Percentiles rank a stretch among this genome's conserved stretches.
Evolutionary conservation across 805 yeast species (phyloP).

Genomic region (Vanderwaltozyma polyspora): DNA sequence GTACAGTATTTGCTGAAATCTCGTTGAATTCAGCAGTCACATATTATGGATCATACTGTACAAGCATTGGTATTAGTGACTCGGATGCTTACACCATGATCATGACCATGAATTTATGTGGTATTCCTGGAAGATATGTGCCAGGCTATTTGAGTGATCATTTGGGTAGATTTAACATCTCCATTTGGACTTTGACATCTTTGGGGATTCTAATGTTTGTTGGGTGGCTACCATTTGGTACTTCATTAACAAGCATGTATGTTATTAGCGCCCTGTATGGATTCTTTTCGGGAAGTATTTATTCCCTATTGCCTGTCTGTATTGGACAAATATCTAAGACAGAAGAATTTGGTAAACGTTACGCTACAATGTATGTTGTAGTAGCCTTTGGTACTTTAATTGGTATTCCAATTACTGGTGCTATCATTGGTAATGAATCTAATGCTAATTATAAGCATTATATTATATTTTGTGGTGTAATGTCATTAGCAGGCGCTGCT

Average conservation of each 20-base stretch:
- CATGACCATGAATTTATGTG: slow-evolving; percentile 31
- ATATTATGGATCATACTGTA: slow-evolving; percentile 38
- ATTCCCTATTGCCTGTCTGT: slow-evolving; percentile 43
- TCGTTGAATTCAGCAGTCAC: slow-evolving; percentile 35
- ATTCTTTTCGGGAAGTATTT: slow-evolving; percentile 38
- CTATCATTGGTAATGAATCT: slow-evolving; percentile 31
- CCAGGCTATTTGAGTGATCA: slow-evolving; percentile 31
- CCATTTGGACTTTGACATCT: slow-evolving; percentile 26
- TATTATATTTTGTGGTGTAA: slow-evolving; percentile 26
- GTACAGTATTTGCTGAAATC: slow-evolving; percentile 35
- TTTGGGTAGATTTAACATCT: slow-evolving; percentile 41
- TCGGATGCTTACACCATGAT: slow-evolving; percentile 33
- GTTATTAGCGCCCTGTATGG: slow-evolving; percentile 39
- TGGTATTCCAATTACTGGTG: slow-evolving; percentile 38
- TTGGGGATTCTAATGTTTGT: slow-evolving; percentile 23
- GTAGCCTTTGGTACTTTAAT: slow-evolving; percentile 40
- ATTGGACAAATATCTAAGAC: slow-evolving; percentile 43
- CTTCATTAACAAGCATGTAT: slow-evolving; percentile 20
- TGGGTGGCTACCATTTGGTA: slow-evolving; percentile 28
- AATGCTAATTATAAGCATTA: slow-evolving; percentile 25
- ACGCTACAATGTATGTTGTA: slow-evolving; percentile 44
- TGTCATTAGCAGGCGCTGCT: slow-evolving; percentile 28
- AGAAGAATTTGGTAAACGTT: slow-evolving; percentile 38
- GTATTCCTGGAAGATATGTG: slow-evolving; percentile 30
- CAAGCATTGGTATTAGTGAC: slow-evolving; percentile 30